Evolutionary conservation across 2,329 filamentous ascomycete genomes (phyloP), one percentile per base, ranked within the genome.

Genomic region (Cryphonectria naterciae): DNA sequence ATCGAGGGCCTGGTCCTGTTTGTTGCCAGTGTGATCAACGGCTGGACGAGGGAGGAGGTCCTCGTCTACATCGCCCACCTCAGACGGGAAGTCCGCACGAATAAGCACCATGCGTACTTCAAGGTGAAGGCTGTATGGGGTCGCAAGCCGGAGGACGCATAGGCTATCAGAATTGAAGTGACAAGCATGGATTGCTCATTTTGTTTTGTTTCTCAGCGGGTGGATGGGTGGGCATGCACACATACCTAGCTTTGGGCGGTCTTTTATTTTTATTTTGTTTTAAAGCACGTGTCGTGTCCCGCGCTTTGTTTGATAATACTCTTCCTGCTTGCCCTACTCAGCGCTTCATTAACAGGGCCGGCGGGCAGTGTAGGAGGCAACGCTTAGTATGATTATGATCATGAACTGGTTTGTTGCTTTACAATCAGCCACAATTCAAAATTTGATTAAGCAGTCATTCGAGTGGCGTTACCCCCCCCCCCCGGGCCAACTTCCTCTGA

Each of bases 21-120:
- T 49, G 78, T 83, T 67, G 77, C 76, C 0, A 77, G 81, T 22
- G 77, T 82, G 65, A 79, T 81, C 19, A 71, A 77, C 6, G 79
- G 79, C 0, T 83, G 81, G 81, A 75, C 76, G 0, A 76, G 74
- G 11, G 76, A 79, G 2, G 78, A 83, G 4, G 78, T 81, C 0
- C 72, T 77, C 0, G 71, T 78, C 4, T 82, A 80, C 65, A 78
- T 80, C 19, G 79, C 77, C 2, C 76, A 80, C 37, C 76, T 82
- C 15, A 77, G 78, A 25, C 77, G 78, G 13, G 79, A 80, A 68
- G 75, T 80, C 4, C 74, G 78, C 2, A 75, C 75, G 0, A 74
- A 74, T 1, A 78, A 74, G 37, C 72, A 77, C 8, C 78, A 79
- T 56, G 70, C 76, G 1, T 78, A 75, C 67, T 79, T 79, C 65